Percentiles rank a stretch among this genome's conserved stretches.
Evolutionary conservation across 2,329 filamentous ascomycete genomes (phyloP).

Genomic region (Bimuria novae-zelandiae): DNA sequence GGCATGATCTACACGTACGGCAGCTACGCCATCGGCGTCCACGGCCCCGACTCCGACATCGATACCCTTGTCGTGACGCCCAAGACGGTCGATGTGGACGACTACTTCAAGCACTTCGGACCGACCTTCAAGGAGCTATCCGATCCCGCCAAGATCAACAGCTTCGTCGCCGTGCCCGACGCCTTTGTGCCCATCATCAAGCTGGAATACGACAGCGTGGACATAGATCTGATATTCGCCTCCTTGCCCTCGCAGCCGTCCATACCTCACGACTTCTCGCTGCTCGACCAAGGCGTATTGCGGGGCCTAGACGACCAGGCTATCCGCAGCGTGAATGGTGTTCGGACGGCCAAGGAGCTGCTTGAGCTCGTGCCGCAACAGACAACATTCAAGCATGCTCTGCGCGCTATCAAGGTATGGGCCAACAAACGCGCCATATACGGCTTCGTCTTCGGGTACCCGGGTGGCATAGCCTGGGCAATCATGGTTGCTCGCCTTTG

Average conservation of each 20-base stretch:
- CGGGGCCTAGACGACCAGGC: conserved; percentile 86
- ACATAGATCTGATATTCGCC: conserved; percentile 84
- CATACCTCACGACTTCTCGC: conserved; percentile 64
- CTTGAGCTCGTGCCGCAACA: conserved; percentile 85
- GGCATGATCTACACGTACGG: conserved; percentile 96
- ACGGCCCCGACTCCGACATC: conserved; percentile 83
- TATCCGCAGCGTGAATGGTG: conserved; percentile 89
- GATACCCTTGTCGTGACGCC: conserved; percentile 93
- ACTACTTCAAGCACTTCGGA: conserved; percentile 94
- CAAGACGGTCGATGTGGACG: conserved; percentile 82
- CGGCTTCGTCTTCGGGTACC: conserved; percentile 94
- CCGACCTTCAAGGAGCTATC: conserved; percentile 76
- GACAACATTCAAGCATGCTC: conserved; percentile 84
- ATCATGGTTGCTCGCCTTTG: conserved; percentile 96
- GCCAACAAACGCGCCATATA: conserved; percentile 91
- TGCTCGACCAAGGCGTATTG: conserved; percentile 83
- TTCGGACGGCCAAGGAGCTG: conserved; percentile 92
- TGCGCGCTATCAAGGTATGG: conserved; percentile 96
- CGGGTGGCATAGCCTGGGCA: conserved; percentile 95
- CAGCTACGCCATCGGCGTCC: conserved; percentile 88
- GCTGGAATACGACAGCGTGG: conserved; percentile 86
- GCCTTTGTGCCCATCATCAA: conserved; percentile 98
- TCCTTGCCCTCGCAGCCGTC: conserved; percentile 48
- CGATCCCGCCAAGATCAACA: conserved; percentile 76
- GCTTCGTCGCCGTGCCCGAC: conserved; percentile 83